Evolutionary conservation across 805 yeast genomes (phyloP), one percentile per base, ranked within the genome.

Genomic region (Saccharomycopsis fodiens): DNA sequence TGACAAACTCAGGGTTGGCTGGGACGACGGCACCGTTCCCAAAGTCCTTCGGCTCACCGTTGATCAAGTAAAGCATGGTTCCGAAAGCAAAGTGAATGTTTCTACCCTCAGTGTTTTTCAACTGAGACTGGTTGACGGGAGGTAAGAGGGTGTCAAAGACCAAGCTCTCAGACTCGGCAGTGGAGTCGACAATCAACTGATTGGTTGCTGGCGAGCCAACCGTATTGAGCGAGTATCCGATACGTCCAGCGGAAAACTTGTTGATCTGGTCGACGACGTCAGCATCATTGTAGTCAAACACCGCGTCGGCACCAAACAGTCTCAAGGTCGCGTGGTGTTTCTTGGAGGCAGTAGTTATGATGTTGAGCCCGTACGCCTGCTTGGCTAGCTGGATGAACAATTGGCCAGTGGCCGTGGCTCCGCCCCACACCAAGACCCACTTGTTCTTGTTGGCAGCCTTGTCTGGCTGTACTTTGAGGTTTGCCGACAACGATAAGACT

Each of bases 321-420:
- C 65, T 66, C 51, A 77, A 56, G 41, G 55, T 56, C 12, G 63
- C 63, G 50, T 63, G 65, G 56, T 76, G 65, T 53, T 69, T 72
- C 46, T 62, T 56, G 2, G 80, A 73, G 12, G 83, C 79, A 38
- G 75, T 71, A 2, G 72, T 71, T 41, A 72, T 60, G 41, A 75
- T 70, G 39, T 67, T 68, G 54, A 57, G 70, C 13, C 74, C 76
- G 30, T 55, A 51, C 20, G 73, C 49, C 30, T 65, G 56, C 54
- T 74, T 74, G 17, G 82, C 82, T 38, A 79, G 52, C 65, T 83
- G 89, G 45, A 79, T 70, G 8, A 78, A 76, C 19, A 66, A 41
- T 41, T 65, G 67, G 22, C 87, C 88, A 10, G 80, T 69, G 19
- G 82, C 72, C 17, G 84, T 70, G n/a, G 85, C 76, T 52, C 83